Evolutionary conservation across 305 asterid genomes (phyloP).

Genomic region (Rubia peregrina): DNA sequence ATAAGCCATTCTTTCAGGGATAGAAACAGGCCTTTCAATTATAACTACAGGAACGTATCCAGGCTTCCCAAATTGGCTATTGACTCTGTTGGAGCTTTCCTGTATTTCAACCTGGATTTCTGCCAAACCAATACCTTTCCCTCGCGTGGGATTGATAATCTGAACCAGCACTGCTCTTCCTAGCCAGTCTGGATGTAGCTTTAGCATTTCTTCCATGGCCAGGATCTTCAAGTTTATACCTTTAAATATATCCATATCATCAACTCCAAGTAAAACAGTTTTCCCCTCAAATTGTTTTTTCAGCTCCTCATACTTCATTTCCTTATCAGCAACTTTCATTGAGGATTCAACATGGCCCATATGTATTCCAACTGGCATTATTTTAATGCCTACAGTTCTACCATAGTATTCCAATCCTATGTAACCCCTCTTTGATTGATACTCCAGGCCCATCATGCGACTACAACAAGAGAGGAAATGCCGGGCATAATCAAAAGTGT

Average conservation of each 20-base stretch:
- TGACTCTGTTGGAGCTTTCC: conserved; percentile 65
- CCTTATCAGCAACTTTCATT: conserved; percentile 61
- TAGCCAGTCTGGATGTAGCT: conserved; percentile 76
- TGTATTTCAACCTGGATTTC: conserved; percentile 70
- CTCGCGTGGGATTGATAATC: conserved; percentile 79
- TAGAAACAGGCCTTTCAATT: conserved; percentile 52
- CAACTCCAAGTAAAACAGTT: conserved; percentile 77
- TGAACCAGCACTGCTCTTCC: conserved; percentile 86
- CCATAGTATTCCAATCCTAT: conserved; percentile 87
- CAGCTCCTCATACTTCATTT: conserved; percentile 52
- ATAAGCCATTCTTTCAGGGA: conserved; percentile 80
- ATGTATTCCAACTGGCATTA: conserved; percentile 93
- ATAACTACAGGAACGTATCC: conserved; percentile 74
- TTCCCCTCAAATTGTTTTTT: conserved; percentile 66
- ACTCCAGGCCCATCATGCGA: conserved; percentile 91
- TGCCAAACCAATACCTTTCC: conserved; percentile 69
- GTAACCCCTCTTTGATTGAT: conserved; percentile 87
- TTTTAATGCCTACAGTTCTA: conserved; percentile 86
- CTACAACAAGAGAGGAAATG: conserved; percentile 93
- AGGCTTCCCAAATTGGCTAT: conserved; percentile 58
- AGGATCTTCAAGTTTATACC: conserved; percentile 81
- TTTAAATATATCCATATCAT: conserved; percentile 90
- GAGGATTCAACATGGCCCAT: conserved; percentile 85
- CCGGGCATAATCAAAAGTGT: conserved; percentile 89
- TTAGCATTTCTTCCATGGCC: conserved; percentile 91